Base-by-base conservation (phyloP, 768 basidiomycete genomes). In the Phaeolepiota aurea region DNA sequence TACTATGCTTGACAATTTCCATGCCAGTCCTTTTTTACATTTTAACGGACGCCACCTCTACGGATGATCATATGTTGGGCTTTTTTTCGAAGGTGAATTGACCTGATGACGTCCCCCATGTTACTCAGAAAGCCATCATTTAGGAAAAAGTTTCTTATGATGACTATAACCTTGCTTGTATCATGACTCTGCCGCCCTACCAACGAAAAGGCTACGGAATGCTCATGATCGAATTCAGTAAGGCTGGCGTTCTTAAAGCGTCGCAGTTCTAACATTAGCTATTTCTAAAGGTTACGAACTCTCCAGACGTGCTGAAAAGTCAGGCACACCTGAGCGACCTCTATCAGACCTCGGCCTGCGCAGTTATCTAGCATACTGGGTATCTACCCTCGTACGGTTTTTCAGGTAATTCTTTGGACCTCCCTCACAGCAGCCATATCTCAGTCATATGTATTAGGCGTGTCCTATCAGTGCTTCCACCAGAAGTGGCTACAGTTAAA, bases 191-290 rank as follows among this genome's bases (percentile, higher is more conserved):
- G 31, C 96, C 96, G 1, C 96, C 92, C 13, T 90, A 82, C 53
- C 94, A 97, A 53, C 73, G 79, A 43, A 76, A 82, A 50, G 87
- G 91, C 4, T 96, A 85, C 52, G 96, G 94, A 2, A 90, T 88
- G 72, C 79, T 98, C 18, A 74, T 99, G 73, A 97, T 98, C 47
- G 94, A 99, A 65, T 96, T 98, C 69, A 98, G 94, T 94, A 55
- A 32, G 89, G 64, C n/a, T 31, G 32, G 14, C 1, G 23, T 33
- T 25, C 3, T 18, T 40, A 21, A 32, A 23, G 5, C 16, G n/a
- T n/a, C 28, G 33, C 4, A 15, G 14, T 18, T 12, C 22, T 10
- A 16, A 5, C 10, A 40, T 18, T 30, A 22, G 31, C 11, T 40
- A 16, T 22, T 49, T 5, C 13, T 5, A 25, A 35, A 97, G 93